Evolutionary conservation across 1,139 yeast species (phyloP).

Genomic region (Candida labiduridarum): DNA sequence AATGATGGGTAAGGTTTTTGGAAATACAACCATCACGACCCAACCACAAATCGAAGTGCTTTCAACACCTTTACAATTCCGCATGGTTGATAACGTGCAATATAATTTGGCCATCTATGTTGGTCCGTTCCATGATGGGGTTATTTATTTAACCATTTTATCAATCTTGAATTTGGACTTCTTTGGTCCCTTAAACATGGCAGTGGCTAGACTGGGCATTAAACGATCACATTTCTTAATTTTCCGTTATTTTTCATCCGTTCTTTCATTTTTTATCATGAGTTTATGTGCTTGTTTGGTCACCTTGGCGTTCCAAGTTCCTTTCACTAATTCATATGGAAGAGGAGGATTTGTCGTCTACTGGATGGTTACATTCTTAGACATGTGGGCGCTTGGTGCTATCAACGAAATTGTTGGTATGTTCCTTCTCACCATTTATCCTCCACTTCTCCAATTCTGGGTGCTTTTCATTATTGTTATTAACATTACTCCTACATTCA

Average conservation of each 20-base stretch:
- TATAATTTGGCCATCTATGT: slow-evolving; percentile 49
- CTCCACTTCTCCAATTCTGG: slow-evolving; percentile 49
- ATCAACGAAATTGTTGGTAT: slow-evolving; percentile 43
- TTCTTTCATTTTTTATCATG: slow-evolving; percentile 35
- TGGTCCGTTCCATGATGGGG: slow-evolving; percentile 76
- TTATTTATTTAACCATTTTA: slow-evolving; percentile 71
- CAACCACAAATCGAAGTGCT: slow-evolving; percentile 22
- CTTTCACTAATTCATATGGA: slow-evolving; percentile 42
- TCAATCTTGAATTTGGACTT: slow-evolving; percentile 61
- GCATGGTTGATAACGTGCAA: slow-evolving; percentile 52
- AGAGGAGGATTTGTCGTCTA: slow-evolving; percentile 45
- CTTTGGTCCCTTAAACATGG: slow-evolving; percentile 55
- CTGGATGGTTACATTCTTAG: slow-evolving; percentile 45
- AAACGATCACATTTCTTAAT: slow-evolving; percentile 31
- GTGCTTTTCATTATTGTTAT: slow-evolving; percentile 42
- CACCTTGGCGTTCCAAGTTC: slow-evolving; percentile 46
- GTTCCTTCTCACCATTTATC: slow-evolving; percentile 31
- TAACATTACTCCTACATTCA: slow-evolving; percentile 41
- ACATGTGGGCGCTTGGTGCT: slow-evolving; percentile 48
- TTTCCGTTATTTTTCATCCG: slow-evolving; percentile 34
- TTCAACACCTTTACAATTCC: slow-evolving; percentile 40
- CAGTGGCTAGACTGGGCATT: slow-evolving; percentile 38
- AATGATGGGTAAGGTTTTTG: slow-evolving; percentile 7
- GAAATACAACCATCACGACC: slow-evolving; percentile 14
- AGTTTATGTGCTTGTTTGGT: slow-evolving; percentile 44